Conservation (phyloP, 179 eudicot genomes). For the Monotropa hypopitys region DNA sequence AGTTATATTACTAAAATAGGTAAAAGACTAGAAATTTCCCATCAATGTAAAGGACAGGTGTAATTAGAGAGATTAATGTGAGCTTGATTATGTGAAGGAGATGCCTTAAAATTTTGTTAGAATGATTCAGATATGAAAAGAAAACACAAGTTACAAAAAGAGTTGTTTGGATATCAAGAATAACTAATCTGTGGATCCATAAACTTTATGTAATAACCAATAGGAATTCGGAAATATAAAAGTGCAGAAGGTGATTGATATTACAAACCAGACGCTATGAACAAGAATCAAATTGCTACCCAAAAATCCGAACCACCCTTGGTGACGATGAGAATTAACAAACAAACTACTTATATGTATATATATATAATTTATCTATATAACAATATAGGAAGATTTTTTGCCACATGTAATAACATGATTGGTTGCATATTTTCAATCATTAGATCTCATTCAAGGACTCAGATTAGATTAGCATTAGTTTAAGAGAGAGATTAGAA, state of each 20-base stretch:
- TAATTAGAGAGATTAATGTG: not conserved
- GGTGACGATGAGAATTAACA: not conserved
- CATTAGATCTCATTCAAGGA: no score
- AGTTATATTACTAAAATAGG: not conserved
- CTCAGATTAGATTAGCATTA: no score
- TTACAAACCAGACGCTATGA: not conserved
- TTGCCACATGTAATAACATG: no score
- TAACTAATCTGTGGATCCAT: not conserved
- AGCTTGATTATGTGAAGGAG: not conserved
- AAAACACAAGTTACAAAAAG: not conserved
- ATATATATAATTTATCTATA: no score
- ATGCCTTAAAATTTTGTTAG: not conserved
- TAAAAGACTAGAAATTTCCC: not conserved
- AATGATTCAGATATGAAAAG: not conserved
- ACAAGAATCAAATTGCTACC: not conserved
- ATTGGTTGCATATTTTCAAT: no score
- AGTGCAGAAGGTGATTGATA: not conserved
- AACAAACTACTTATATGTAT: not conserved
- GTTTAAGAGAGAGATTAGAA: no score
- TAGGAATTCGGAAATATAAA: not conserved
- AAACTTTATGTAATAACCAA: not conserved
- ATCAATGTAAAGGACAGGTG: not conserved
- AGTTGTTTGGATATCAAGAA: not conserved
- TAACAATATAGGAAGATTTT: no score
- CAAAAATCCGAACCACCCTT: not conserved